phyloP scores from a whole-genome alignment of 129 eudicot genomes.

The Saposhnikovia divaricata region DNA sequence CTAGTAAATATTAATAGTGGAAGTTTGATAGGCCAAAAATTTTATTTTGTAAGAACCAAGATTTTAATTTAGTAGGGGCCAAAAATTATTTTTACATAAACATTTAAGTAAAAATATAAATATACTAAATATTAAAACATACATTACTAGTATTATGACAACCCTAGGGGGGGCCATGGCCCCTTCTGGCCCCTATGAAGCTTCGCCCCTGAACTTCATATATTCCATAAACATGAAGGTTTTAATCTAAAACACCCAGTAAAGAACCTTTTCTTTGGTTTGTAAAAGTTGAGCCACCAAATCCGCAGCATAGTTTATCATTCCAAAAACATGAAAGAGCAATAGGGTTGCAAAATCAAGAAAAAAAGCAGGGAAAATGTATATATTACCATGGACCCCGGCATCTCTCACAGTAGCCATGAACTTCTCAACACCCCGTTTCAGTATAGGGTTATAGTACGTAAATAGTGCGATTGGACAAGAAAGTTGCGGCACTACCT shows the following conservation, averaged over 20 bases:
- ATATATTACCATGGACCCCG: constrained; percentile 68
- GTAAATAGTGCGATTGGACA: constrained; percentile 87
- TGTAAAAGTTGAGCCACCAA: background rate
- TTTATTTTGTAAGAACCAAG: too few species aligned
- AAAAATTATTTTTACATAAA: too few species aligned
- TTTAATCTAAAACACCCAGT: background rate
- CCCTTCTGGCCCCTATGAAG: too few species aligned
- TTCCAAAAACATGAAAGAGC: background rate
- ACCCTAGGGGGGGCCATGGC: too few species aligned
- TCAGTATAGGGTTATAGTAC: constrained; percentile 93
- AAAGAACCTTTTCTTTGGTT: background rate
- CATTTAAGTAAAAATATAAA: too few species aligned
- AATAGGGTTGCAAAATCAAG: background rate
- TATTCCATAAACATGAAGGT: background rate
- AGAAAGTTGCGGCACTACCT: constrained; percentile 83
- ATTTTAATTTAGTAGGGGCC: too few species aligned
- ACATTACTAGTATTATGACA: too few species aligned
- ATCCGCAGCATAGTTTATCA: background rate
- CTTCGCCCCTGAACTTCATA: too few species aligned
- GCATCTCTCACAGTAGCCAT: constrained; percentile 75
- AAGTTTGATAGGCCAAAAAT: too few species aligned
- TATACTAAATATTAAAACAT: too few species aligned
- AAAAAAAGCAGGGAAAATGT: background rate
- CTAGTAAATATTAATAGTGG: too few species aligned
- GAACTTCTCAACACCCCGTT: constrained; percentile 81